A percentile compares a stretch with the other conserved stretches of the same genome.
These are phyloP conservation scores for Gremmenia infestans DNA, from an alignment of 2,329 filamentous ascomycete genomes.

Conservation along the genomic window DNA sequence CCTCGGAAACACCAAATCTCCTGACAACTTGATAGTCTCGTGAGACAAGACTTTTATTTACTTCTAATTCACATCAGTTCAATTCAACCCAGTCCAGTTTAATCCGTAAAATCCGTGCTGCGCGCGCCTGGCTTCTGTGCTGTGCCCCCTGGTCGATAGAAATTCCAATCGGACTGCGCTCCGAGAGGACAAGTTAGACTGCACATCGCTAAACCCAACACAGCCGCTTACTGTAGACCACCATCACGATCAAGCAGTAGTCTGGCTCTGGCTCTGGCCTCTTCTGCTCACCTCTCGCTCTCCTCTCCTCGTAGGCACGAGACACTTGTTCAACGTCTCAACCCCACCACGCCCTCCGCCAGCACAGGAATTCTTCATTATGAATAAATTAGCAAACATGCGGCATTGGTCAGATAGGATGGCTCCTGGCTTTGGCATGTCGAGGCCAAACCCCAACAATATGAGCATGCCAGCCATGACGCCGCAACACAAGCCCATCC, in stretches of 20 bases:
- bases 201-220: no score
- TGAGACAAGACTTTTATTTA: no score
- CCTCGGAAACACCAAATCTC: no score
- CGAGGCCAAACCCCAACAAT: conserved; percentile 37
- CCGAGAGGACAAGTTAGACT: no score
- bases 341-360: neutral
- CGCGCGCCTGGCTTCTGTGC: no score
- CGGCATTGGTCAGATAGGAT: conserved; percentile 68
- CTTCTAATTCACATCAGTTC: no score
- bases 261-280: neutral
- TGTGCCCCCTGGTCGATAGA: no score
- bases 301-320: neutral
- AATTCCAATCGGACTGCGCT: no score
- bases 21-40: no score
- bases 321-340: conserved; percentile 8
- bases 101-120: no score
- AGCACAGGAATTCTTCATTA: conserved; percentile 37
- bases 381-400: conserved; percentile 70
- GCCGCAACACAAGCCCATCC: conserved; percentile 52
- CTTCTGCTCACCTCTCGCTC: neutral
- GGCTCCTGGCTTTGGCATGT: conserved; percentile 63
- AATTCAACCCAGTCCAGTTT: no score
- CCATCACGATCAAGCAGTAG: neutral
- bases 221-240: no score
- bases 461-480: conserved; percentile 41